Evolutionary conservation across 768 basidiomycete genomes (phyloP), one percentile per base, ranked within the genome.

Genomic region (Kwoniella heveanensis): DNA sequence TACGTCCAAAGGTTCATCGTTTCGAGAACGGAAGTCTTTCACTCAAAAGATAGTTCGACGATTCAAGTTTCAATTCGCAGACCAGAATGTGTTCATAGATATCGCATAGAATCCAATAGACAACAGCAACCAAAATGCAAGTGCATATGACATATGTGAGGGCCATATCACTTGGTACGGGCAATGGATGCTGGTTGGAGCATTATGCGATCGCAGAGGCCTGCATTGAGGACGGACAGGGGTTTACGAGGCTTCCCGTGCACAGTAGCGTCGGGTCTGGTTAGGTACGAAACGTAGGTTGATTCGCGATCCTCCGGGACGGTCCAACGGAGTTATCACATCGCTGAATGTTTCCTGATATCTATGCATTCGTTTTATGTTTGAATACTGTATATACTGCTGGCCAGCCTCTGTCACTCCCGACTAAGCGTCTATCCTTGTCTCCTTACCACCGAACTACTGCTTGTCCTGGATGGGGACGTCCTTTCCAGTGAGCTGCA

Each of bases 401-500:
- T 44, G 39, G 15, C 39, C 39, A 44, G 39, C 39, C 39, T 44
- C 39, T 44, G 6, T 44, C 39, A 44, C 39, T 44, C 39, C 32
- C 32, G n/a, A n/a, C n/a, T n/a, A 13, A 36, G 13, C 32, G 8
- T 44, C 26, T 27, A 22, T 0, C 27, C 32, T 47, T 44, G 39
- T 7, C 36, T 25, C 15, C 24, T 24, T 58, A 21, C n/a, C 17
- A 4, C 29, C 21, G 8, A 8, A 8, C 44, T 54, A 39, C 37
- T 68, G 62, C 39, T 68, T 68, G 52, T 68, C 67, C 30, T 48
- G 32, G 53, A 64, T 64, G n/a, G 65, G 65, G 12, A 69, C 65
- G 44, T 66, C 68, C 60, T 69, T 69, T 21, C 68, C 68, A 47
- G 68, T 66, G 17, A 62, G 49, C 67, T 69, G 37, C 9, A 32